Base-by-base conservation (phyloP, 495 filamentous ascomycete species). In the Melanomma pulvis-pyrius region DNA sequence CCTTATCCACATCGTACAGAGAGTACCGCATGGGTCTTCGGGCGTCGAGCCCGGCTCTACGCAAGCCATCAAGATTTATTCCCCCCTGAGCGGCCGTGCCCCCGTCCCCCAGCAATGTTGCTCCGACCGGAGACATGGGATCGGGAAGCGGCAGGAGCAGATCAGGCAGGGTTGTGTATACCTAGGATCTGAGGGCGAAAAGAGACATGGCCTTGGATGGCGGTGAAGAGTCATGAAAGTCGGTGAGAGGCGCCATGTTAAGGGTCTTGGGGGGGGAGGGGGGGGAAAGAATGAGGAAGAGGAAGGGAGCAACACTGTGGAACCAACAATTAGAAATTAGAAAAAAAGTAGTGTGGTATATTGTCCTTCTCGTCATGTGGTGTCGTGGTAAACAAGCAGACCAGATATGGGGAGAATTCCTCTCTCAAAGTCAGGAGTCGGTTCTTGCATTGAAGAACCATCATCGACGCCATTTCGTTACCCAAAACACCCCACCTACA, bases 181-280 rank as follows among this genome's bases (percentile, higher is more conserved):
- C 48, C 19, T 8, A 9, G 17, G 48, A 25, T 51, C 26, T 1
- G 22, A 29, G 22, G 26, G 48, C 21, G 8, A 29, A 51, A 29
- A 25, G 5, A 24, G 39, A n/a, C 15, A 22, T 6, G 1, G 25
- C 51, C 47, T 21, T 8, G 59, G 59, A 15, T 51, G 53, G 62
- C 62, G 62, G 62, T 65, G 62, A 65, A 25, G 41, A 28, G 22
- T 1, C 22, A n/a, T 28, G 50, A 63, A 63, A 56, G 61, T 55
- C 61, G 61, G 61, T 63, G 61, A 56, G 36, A n/a, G 39, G 28
- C 3, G 51, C 51, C 48, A 63, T 54, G 50, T 63, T 55, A 54
- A 63, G 60, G 34, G 22, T 54, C 25, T 3, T 32, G 17, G 30
- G 29, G 19, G 24, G 22, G 26, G 26, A 48, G 34, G n/a, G 32